These are phyloP conservation scores for Hericium coralloides DNA, from an alignment of 768 basidiomycete species.

Conservation along the genomic window DNA sequence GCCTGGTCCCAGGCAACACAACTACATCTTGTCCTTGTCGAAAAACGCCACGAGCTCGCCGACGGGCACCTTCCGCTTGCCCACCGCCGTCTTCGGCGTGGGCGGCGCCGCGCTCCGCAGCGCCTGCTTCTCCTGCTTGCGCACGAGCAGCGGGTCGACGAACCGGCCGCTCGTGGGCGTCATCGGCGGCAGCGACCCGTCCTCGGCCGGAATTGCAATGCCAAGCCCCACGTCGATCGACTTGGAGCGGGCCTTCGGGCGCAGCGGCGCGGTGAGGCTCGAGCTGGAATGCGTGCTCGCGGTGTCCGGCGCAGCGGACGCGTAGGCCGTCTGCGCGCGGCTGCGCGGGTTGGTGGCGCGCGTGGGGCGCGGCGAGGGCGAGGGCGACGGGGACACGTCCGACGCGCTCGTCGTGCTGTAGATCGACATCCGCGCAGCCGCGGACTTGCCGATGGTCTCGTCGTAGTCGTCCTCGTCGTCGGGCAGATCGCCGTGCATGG, in stretches of 20 bases:
- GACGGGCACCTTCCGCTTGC: slow-evolving; percentile 59
- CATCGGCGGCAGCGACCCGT: slow-evolving; percentile 10
- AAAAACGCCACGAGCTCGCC: slow-evolving; percentile 83
- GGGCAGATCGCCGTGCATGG: slow-evolving; percentile 9
- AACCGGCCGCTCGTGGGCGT: slow-evolving; percentile 41
- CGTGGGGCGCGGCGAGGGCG: slow-evolving; percentile 12
- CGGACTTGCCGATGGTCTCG: slow-evolving; percentile 44
- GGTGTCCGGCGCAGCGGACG: background rate
- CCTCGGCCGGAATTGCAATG: slow-evolving; percentile 6
- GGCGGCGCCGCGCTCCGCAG: slow-evolving; percentile 29
- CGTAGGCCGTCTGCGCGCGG: slow-evolving; percentile 4
- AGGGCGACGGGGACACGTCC: slow-evolving; percentile 14
- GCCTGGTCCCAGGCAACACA: too few relatives aligned
- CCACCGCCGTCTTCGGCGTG: slow-evolving; percentile 31
- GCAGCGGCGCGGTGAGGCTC: background rate
- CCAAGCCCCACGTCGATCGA: slow-evolving; percentile 16
- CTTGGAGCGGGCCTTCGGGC: background rate
- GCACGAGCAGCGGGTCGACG: slow-evolving; percentile 66
- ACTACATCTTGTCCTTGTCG: slow-evolving; percentile 17
- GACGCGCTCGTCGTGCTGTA: slow-evolving; percentile 24
- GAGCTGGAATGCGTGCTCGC: background rate
- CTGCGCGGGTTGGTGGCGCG: slow-evolving; percentile 28
- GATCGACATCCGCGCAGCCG: slow-evolving; percentile 35
- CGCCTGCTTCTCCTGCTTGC: slow-evolving; percentile 51
- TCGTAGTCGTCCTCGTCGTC: slow-evolving; percentile 29